phyloP scores from a whole-genome alignment of 306 rosid genomes.

The Cicer arietinum region DNA sequence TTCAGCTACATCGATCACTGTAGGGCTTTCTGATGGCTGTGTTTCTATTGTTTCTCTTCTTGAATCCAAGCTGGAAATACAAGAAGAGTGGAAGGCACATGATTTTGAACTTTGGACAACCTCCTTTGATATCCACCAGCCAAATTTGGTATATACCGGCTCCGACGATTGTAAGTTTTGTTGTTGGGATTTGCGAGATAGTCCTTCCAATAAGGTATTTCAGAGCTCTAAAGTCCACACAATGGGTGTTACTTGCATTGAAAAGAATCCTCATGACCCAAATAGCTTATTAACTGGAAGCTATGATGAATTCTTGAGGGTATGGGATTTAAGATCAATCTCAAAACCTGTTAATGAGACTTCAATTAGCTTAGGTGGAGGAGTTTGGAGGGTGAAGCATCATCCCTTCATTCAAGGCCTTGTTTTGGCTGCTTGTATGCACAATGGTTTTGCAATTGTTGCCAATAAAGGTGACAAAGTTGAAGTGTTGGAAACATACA shows the following conservation, averaged over 20 bases:
- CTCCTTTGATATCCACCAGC: constrained; percentile 75
- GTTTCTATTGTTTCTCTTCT: constrained; percentile 62
- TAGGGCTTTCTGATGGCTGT: constrained; percentile 84
- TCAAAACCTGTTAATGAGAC: constrained; percentile 72
- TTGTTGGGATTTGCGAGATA: constrained; percentile 84
- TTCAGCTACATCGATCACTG: constrained; percentile 68
- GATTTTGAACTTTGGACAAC: constrained; percentile 93
- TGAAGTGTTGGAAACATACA: constrained; percentile 73
- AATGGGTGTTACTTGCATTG: constrained; percentile 90
- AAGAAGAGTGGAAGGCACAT: constrained; percentile 82
- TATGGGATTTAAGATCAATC: constrained; percentile 84
- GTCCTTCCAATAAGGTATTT: constrained; percentile 70
- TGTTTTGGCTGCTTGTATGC: constrained; percentile 95
- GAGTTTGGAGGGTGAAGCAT: constrained; percentile 91
- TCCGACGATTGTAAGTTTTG: constrained; percentile 87
- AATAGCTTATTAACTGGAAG: constrained; percentile 74
- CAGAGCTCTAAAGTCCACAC: constrained; percentile 72
- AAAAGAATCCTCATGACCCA: constrained; percentile 66
- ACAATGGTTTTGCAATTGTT: constrained; percentile 86
- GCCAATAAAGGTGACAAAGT: constrained; percentile 50
- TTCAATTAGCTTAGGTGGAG: constrained; percentile 81
- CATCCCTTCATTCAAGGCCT: constrained; percentile 67
- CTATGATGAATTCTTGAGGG: constrained; percentile 79
- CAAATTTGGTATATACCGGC: constrained; percentile 81
- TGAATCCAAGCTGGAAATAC: constrained; percentile 67